A percentile compares a stretch with the other conserved stretches of the same genome.
These are phyloP conservation scores for Ascochyta viciae-villosae DNA, from an alignment of 2,329 filamentous ascomycete genomes.

Conservation along the genomic window DNA sequence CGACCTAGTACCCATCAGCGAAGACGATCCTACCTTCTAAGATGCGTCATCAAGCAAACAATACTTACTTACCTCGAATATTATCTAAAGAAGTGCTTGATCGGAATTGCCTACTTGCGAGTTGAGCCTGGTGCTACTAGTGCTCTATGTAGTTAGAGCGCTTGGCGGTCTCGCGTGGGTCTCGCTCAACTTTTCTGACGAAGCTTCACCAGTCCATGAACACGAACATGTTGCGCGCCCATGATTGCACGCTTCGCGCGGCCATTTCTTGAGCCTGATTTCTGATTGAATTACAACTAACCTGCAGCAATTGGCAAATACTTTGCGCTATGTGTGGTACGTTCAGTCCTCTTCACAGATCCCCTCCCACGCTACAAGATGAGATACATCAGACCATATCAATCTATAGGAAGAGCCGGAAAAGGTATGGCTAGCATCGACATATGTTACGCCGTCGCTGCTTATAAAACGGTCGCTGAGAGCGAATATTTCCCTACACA, in stretches of 20 bases:
- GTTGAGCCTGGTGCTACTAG: neutral
- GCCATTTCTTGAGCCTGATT: neutral
- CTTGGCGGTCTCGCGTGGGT: constrained; percentile 1
- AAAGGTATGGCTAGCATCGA: constrained; percentile 60
- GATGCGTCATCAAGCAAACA: neutral
- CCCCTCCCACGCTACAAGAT: constrained; percentile 37
- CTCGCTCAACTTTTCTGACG: constrained; percentile 11
- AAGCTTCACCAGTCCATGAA: constrained; percentile 5
- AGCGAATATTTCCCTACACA: constrained; percentile 22
- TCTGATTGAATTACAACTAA: neutral
- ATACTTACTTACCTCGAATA: neutral
- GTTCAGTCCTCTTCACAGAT: neutral
- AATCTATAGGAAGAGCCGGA: constrained; percentile 61
- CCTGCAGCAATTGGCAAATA: neutral
- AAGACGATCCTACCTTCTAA: constrained; percentile 29
- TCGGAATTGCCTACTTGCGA: neutral
- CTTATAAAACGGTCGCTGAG: constrained; percentile 58
- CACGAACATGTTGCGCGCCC: constrained; percentile 5
- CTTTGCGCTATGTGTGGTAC: constrained; percentile 1
- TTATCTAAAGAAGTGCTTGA: neutral
- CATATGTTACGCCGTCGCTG: constrained; percentile 58
- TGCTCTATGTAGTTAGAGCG: neutral
- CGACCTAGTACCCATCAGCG: constrained; percentile 54
- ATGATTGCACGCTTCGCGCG: no score
- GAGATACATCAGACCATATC: constrained; percentile 47